Percentiles rank a stretch among this genome's conserved stretches.
Evolutionary conservation across 331 rosid genomes (phyloP).

Genomic region (Acacia concinna): DNA sequence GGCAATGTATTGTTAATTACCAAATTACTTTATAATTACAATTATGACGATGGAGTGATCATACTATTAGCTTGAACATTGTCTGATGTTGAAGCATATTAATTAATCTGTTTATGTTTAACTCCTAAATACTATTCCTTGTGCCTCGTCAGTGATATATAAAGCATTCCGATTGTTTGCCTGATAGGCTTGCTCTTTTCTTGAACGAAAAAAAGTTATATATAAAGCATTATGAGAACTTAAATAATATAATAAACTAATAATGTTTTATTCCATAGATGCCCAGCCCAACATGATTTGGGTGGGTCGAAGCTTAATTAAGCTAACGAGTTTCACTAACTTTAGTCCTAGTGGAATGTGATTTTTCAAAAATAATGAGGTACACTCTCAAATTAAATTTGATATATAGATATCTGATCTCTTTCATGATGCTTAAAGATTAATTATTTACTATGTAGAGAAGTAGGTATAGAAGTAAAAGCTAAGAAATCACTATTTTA

Average conservation of each 20-base stretch:
- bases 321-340: background rate
- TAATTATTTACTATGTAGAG: background rate
- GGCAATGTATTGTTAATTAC: background rate
- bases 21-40: background rate
- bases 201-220: no score
- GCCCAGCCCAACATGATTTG: constrained; percentile 18
- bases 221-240: background rate
- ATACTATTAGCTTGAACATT: background rate
- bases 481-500: background rate
- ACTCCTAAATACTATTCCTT: background rate
- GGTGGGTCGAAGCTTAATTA: background rate
- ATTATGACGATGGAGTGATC: background rate
- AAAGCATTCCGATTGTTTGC: background rate
- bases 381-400: background rate
- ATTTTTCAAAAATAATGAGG: background rate
- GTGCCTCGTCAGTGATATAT: background rate
- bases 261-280: background rate
- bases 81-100: background rate
- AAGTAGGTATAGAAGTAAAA: background rate
- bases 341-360: background rate
- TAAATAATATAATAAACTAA: no score
- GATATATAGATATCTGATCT: background rate
- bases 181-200: no score
- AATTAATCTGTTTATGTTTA: background rate
- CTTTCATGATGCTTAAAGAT: background rate